Base-by-base conservation (phyloP, 371 early-diverging fungal genomes). In the Dinochytrium kinnereticum region DNA sequence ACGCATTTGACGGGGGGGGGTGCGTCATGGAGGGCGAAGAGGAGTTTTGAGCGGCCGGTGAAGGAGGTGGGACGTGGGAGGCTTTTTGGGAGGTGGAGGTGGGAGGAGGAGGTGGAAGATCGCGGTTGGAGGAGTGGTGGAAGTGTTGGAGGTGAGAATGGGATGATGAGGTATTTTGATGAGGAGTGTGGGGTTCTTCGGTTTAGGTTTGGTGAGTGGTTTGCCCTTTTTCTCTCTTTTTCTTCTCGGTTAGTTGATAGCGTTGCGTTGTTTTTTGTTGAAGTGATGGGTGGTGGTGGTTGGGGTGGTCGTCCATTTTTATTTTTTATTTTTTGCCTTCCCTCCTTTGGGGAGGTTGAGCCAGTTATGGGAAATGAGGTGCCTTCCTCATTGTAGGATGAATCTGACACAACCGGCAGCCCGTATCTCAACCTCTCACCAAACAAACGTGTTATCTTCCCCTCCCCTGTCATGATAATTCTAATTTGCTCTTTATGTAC, bases 31-130 rank as follows among this genome's bases (percentile, higher is more conserved):
- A 34, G 61, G 36, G 31, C 36, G 61, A 31, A 24, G 24, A 3
- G 36, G 36, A 61, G 61, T 26, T 61, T 17, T 17, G 61, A 61
- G 61, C 3, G 61, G 34, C 61, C 61, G 3, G 31, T 61, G 30
- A 28, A 13, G 30, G 61, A 10, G 61, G 36, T 61, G 31, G 34
- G 15, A 36, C 34, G 13, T 3, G n/a, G n/a, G 34, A 31, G 24
- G 61, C 3, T 37, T 30, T 61, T 61, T 61, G 61, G 10, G 30
- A 61, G 34, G 61, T 61, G 61, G 61, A 61, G 13, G 61, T 61
- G 61, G 61, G 61, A 61, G 30, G 36, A 31, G 61, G 61, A 7
- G 61, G 61, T n/a, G n/a, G n/a, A n/a, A n/a, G n/a, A n/a, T n/a
- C n/a, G n/a, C n/a, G n/a, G 36, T 61, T 28, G 30, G 61, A 36